phyloP scores from a whole-genome alignment of 2,329 filamentous ascomycete species.

The Pseudocercospora eumusae region DNA sequence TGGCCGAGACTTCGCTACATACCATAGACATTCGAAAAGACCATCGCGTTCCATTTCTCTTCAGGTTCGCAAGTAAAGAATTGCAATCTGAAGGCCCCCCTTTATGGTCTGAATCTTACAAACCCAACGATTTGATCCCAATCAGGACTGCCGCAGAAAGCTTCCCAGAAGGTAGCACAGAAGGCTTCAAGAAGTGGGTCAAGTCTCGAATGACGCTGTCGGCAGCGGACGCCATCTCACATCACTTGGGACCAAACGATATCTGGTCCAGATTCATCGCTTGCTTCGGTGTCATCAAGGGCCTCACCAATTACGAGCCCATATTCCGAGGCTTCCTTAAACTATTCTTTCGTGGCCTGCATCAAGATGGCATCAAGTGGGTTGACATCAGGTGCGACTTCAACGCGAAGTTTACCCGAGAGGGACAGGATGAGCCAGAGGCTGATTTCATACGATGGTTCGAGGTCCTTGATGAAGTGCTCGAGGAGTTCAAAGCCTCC shows the following conservation, averaged over 20 bases:
- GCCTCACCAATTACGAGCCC: slow-evolving; percentile 84
- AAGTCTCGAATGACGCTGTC: slow-evolving; percentile 71
- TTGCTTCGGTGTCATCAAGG: slow-evolving; percentile 72
- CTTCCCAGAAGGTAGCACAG: slow-evolving; percentile 71
- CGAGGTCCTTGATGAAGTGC: slow-evolving; percentile 72
- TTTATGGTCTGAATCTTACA: slow-evolving; percentile 69
- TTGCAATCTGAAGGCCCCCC: slow-evolving; percentile 43
- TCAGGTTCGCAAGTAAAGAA: slow-evolving; percentile 53
- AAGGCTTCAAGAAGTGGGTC: slow-evolving; percentile 76
- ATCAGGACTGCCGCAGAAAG: slow-evolving; percentile 65
- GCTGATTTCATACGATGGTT: slow-evolving; percentile 70
- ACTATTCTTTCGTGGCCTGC: slow-evolving; percentile 68
- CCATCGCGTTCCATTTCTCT: slow-evolving; percentile 55
- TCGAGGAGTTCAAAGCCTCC: slow-evolving; percentile 71
- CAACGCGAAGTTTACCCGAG: slow-evolving; percentile 66
- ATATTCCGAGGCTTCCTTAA: slow-evolving; percentile 77
- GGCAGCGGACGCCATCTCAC: slow-evolving; percentile 69
- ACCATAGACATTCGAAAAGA: slow-evolving; percentile 56
- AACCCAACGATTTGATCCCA: slow-evolving; percentile 59
- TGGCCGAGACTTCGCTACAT: slow-evolving; percentile 59
- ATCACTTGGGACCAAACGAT: slow-evolving; percentile 79
- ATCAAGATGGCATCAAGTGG: slow-evolving; percentile 82
- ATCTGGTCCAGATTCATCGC: slow-evolving; percentile 83
- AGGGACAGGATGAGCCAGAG: slow-evolving; percentile 66
- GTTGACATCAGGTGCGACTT: slow-evolving; percentile 80